Evolutionary conservation across 257 asterid genomes (phyloP), one percentile per base, ranked within the genome.

Genomic region (Solanum pinnatisectum): DNA sequence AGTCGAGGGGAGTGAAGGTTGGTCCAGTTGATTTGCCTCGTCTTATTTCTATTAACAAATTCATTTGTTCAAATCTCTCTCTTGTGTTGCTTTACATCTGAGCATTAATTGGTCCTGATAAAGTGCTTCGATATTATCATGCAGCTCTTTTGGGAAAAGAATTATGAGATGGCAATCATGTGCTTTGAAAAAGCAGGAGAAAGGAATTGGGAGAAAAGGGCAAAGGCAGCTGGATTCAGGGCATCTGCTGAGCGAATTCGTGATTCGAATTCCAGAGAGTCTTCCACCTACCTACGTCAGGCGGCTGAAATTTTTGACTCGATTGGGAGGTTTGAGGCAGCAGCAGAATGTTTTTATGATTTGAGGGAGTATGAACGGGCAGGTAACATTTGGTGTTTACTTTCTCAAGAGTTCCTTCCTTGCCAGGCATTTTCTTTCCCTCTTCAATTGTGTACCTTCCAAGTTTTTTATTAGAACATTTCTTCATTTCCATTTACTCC

Each of bases 161-260:
- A 94, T 72, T 95, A 92, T 86, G 95, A 91, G 88, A 95, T 95
- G 97, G 95, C 98, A 25, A 90, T 90, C 10, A 87, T 88, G 92
- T 95, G 98, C 90, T 95, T 95, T 68, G 95, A 92, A 72, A 94
- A 89, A 87, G 96, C 98, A 2, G 97, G 96, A 25, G 98, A 92
- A 30, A 88, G 73, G 70, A 79, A 32, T 2, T 93, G 93, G 94
- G 95, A 92, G 88, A 95, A 90, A 91, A 89, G 91, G 68, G 93
- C 98, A 3, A 93, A 91, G 87, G 98, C 98, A 12, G 87, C 94
- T 56, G 89, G 93, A 32, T 91, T 95, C 46, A 90, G 94, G 90
- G 93, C 89, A 56, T 85, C 92, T 87, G 92, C 97, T 49, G 92
- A 90, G 36, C 37, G 79, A 56, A 81, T 92, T 44, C 93, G 88